A percentile compares a stretch with the other conserved stretches of the same genome.
Evolutionary conservation across 805 yeast genomes (phyloP).

Genomic region (Lachancea waltii): DNA sequence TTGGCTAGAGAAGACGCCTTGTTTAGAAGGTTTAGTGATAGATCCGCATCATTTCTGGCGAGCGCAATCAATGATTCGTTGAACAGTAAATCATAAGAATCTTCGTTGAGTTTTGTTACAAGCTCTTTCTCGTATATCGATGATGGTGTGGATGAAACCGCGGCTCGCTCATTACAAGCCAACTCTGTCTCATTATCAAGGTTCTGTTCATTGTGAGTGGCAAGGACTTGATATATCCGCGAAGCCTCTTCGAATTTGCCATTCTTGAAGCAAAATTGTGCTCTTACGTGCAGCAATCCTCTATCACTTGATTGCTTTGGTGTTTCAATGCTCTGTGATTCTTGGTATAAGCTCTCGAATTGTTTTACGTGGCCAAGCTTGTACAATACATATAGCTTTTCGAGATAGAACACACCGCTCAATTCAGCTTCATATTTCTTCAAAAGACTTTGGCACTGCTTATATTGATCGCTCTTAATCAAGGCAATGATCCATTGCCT

Average conservation of each 20-base stretch:
- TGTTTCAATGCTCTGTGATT: slow-evolving; percentile 14
- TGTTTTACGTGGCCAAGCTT: slow-evolving; percentile 39
- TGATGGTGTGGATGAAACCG: slow-evolving; percentile 31
- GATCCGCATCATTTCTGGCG: slow-evolving; percentile 36
- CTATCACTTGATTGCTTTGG: slow-evolving; percentile 18
- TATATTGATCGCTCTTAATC: slow-evolving; percentile 59
- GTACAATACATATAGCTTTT: slow-evolving; percentile 57
- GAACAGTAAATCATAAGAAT: slow-evolving; percentile 55
- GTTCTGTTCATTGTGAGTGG: slow-evolving; percentile 32
- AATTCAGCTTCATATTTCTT: slow-evolving; percentile 33
- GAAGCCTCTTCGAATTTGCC: slow-evolving; percentile 49
- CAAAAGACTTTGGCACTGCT: slow-evolving; percentile 42
- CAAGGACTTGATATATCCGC: slow-evolving; percentile 43
- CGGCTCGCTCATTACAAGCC: slow-evolving; percentile 61
- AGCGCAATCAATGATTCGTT: slow-evolving; percentile 56
- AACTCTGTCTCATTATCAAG: slow-evolving; percentile 45
- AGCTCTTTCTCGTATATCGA: slow-evolving; percentile 14
- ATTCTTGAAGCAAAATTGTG: slow-evolving; percentile 45
- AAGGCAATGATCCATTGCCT: slow-evolving; percentile 51
- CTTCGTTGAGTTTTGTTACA: slow-evolving; percentile 18
- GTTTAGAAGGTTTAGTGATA: slow-evolving; percentile 40
- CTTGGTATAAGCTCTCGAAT: slow-evolving; percentile 24
- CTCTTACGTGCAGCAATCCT: slow-evolving; percentile 44
- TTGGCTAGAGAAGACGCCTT: slow-evolving; percentile 40
- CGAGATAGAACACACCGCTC: slow-evolving; percentile 36